Evolutionary conservation across 495 filamentous ascomycete species (phyloP).

Genomic region (Neurospora discreta): DNA sequence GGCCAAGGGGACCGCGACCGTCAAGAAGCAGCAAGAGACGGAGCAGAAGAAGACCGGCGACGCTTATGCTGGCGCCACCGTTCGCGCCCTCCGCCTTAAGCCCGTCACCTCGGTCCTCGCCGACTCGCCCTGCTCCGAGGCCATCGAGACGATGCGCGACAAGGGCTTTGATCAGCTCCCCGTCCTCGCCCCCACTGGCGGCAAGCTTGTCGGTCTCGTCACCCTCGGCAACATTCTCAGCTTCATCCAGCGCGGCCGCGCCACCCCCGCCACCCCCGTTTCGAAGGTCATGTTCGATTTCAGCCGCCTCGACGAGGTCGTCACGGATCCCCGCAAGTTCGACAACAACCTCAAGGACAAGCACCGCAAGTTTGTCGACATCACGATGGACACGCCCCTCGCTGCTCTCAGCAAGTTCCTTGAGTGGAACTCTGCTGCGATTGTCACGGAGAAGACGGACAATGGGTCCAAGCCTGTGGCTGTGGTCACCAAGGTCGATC

Average conservation of each 20-base stretch:
- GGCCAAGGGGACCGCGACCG: conserved; percentile 32
- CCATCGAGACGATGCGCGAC: conserved; percentile 94
- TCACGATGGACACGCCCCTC: conserved; percentile 81
- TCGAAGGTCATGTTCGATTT: conserved; percentile 96
- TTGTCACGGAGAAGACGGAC: conserved; percentile 66
- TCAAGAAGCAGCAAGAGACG: conserved; percentile 7
- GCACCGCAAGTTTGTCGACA: conserved; percentile 75
- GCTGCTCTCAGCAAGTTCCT: conserved; percentile 80
- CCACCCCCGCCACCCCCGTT: conserved; percentile 58
- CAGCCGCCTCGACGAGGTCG: conserved; percentile 66
- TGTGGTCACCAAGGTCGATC: conserved; percentile 91
- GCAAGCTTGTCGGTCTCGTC: conserved; percentile 75
- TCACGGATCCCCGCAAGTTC: conserved; percentile 69
- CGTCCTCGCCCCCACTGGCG: conserved; percentile 58
- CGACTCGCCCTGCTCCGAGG: conserved; percentile 59
- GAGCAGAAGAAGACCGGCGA: conserved; percentile 30
- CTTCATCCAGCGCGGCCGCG: conserved; percentile 73
- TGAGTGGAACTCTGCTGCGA: conserved; percentile 92
- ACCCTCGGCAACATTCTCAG: conserved; percentile 91
- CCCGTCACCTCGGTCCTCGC: conserved; percentile 76
- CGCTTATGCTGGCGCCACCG: conserved; percentile 59
- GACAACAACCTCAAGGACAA: conserved; percentile 33
- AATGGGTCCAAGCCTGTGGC: conserved; percentile 61
- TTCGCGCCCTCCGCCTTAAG: conserved; percentile 74
- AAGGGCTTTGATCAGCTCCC: conserved; percentile 95